Evolutionary conservation across 2,329 filamentous ascomycete species (phyloP).

Genomic region (Penicillium sp.): DNA sequence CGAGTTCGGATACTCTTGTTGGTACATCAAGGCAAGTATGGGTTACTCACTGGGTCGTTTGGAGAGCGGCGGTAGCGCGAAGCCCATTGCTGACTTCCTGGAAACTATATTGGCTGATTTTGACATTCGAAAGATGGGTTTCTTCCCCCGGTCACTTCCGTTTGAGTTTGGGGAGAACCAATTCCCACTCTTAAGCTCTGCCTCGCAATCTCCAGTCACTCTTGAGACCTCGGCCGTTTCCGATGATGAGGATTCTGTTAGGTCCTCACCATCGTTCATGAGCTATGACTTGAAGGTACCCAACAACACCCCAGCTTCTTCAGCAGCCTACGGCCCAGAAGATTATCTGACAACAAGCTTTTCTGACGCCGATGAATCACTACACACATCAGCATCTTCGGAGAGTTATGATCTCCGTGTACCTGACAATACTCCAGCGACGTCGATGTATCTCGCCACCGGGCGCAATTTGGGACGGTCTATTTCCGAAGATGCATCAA

Average conservation of each 20-base stretch:
- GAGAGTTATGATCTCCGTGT: background rate
- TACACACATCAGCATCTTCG: background rate
- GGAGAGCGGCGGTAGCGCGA: background rate
- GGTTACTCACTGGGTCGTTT: background rate
- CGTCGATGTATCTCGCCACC: background rate
- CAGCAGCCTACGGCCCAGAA: background rate
- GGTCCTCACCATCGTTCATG: background rate
- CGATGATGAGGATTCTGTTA: background rate
- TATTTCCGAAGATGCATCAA: background rate
- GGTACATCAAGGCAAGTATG: conserved; percentile 3
- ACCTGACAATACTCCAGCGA: background rate
- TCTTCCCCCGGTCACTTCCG: background rate
- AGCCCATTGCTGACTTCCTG: background rate
- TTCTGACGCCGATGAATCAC: background rate
- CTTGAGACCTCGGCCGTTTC: background rate
- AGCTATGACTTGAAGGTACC: background rate
- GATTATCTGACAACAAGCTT: background rate
- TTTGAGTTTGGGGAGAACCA: background rate
- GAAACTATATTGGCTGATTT: background rate
- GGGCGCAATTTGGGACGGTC: background rate
- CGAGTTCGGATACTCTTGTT: conserved; percentile 2
- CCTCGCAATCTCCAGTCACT: background rate
- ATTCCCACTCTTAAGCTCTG: background rate
- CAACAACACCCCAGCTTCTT: background rate
- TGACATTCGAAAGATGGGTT: background rate